Evolutionary conservation across 1,284 basidiomycete species (phyloP), one percentile per base, ranked within the genome.

Genomic region (Agroathelia rolfsii): DNA sequence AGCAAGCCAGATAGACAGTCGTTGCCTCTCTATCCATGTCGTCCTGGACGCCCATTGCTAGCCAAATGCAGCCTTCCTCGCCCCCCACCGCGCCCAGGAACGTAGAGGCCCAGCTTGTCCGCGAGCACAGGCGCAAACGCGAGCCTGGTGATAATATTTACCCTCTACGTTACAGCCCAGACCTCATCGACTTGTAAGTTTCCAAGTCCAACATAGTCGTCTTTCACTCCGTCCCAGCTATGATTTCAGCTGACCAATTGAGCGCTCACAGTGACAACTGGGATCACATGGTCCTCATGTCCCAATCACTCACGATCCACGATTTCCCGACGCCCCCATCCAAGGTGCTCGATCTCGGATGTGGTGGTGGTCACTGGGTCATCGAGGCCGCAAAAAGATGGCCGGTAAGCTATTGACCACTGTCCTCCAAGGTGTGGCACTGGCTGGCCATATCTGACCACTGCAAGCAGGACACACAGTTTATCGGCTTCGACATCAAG

Each of bases 281-380:
- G 76, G 70, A 79, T 46, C 62, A 68, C 35, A 65, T 77, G 61
- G 75, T 78, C 52, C 53, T 76, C 42, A 57, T 55, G 23, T 62
- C 51, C 31, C 49, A 58, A 23, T 54, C 60, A 11, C 42, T 78
- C 24, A 72, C 78, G 1, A 59, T 76, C 38, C 63, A 73, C 43
- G 55, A 62, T 26, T 72, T 76, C 30, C 54, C 62, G 4, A 47
- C 46, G 1, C 66, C 72, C 11, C 80, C 80, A 0, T 29, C 45
- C 1, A 54, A 59, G 4, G 62, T 81, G 0, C 66, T 86, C 6
- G 81, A 84, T 47, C 58, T 92, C 15, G 88, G 87, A 0, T 88
- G 83, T 48, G 87, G 88, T 3, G 74, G 72, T 36, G 88, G 88
- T 0, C 67, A 73, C 34, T 84, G 81, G 80, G 64, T 66, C 7